These are phyloP conservation scores for Colletotrichum musae DNA, from an alignment of 2,329 filamentous ascomycete genomes.

Conservation along the genomic window DNA sequence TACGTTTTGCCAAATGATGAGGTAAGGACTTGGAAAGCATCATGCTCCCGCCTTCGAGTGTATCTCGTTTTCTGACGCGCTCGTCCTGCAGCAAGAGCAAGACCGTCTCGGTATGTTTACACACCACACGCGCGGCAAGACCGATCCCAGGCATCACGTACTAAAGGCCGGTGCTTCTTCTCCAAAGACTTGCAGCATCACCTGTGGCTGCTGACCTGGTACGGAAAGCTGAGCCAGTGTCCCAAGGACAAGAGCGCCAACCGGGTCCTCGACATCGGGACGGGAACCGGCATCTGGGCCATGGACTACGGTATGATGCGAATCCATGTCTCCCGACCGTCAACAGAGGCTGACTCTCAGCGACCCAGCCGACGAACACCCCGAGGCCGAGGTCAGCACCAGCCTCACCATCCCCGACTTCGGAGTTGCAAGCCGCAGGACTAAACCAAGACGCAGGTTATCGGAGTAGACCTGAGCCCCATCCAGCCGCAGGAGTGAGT, in stretches of 20 bases:
- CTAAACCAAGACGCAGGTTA: background rate
- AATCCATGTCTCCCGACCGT: fast-evolving
- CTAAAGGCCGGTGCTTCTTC: background rate
- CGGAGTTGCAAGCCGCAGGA: slow-evolving; percentile 29
- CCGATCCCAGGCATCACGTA: too few species aligned
- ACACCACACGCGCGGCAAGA: too few species aligned
- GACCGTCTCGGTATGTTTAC: slow-evolving; percentile 29
- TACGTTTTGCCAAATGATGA: slow-evolving; percentile 47
- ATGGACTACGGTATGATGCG: slow-evolving; percentile 36
- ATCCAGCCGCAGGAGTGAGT: background rate
- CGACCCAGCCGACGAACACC: slow-evolving; percentile 47
- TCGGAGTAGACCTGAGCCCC: background rate
- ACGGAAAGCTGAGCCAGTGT: slow-evolving; percentile 47
- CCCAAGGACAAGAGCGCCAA: slow-evolving; percentile 45
- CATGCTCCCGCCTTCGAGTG: background rate
- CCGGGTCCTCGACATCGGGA: slow-evolving; percentile 42
- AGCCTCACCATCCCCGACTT: background rate
- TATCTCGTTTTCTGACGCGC: background rate
- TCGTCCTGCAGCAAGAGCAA: slow-evolving; percentile 46
- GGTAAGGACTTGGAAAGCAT: slow-evolving; percentile 15
- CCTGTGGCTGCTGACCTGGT: slow-evolving; percentile 50
- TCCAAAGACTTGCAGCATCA: slow-evolving; percentile 54
- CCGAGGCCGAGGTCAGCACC: slow-evolving; percentile 43
- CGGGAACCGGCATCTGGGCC: slow-evolving; percentile 38
- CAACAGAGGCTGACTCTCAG: too few species aligned